These are phyloP conservation scores for Marasmius oreades DNA, from an alignment of 1,284 basidiomycete species.

Conservation along the genomic window DNA sequence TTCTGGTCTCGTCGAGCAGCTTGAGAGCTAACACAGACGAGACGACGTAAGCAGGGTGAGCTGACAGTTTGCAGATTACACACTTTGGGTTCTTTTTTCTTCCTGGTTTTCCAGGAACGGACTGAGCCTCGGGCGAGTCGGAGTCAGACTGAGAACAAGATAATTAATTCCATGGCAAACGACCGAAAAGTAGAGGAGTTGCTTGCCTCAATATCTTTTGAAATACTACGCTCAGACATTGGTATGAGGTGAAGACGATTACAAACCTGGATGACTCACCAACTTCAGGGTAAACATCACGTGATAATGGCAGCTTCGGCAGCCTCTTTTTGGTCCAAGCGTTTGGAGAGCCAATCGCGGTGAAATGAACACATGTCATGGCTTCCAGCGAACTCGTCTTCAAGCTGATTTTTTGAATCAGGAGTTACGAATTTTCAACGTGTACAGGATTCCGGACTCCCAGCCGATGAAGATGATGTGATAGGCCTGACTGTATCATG, in stretches of 20 bases:
- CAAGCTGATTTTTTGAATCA: constrained; percentile 36
- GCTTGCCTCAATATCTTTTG: constrained; percentile 51
- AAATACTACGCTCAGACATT: constrained; percentile 54
- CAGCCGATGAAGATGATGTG: constrained; percentile 20
- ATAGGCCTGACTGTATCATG: constrained; percentile 51
- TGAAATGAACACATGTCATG: background rate
- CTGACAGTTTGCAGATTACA: constrained; percentile 25
- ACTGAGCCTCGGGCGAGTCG: constrained; percentile 48
- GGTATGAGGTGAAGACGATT: constrained; percentile 38
- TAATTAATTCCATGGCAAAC: background rate
- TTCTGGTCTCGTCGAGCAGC: constrained; percentile 87
- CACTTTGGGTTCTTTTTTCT: constrained; percentile 86
- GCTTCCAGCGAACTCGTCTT: constrained; percentile 32
- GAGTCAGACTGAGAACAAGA: constrained; percentile 57
- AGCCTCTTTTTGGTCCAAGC: no score
- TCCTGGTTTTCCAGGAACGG: constrained; percentile 64
- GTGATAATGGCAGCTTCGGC: background rate
- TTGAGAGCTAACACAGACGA: constrained; percentile 57
- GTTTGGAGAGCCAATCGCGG: no score
- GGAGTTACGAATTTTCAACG: constrained; percentile 44
- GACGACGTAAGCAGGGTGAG: constrained; percentile 27
- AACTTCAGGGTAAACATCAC: background rate
- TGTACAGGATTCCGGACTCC: constrained; percentile 33
- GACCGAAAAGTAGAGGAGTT: constrained; percentile 2
- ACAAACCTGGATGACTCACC: constrained; percentile 23